Evolutionary conservation across 2,329 filamentous ascomycete genomes (phyloP), one percentile per base, ranked within the genome.

Genomic region (Ceratocystis variospora): DNA sequence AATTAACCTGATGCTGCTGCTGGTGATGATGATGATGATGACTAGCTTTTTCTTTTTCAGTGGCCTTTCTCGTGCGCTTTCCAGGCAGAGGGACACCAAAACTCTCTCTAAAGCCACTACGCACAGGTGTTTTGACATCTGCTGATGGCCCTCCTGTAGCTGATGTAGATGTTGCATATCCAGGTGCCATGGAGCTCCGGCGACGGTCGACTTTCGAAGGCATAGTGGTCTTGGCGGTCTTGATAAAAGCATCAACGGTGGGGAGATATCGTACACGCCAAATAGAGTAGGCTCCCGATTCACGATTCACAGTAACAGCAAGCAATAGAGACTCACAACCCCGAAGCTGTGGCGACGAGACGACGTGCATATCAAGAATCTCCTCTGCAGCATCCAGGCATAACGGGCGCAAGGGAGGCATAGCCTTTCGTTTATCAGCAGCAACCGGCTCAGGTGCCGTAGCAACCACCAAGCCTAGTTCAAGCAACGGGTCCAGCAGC

Each of bases 201-300:
- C 87, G 77, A 59, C 84, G 76, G 70, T 78, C 76, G 25, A 77
- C 72, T 63, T 80, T 77, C 69, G 77, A 31, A 10, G 48, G 45
- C 10, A 64, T 41, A 0, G 57, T 33, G 22, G 59, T 63, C 22
- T 50, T 37, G 1, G 33, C 41, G 15, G 45, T 71, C 73, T 81
- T 71, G 69, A 80, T 73, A 70, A 82, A 79, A 19, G 78, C 77
- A 67, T 84, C 82, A 69, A 87, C 85, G 68, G 87, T 85, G 37
- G 87, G 82, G 64, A 91, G 79, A 73, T 96, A 96, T 57, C 85
- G 82, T 64, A 92, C 82, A 67, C 86, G 87, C 93, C 93, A 97
- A 59, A 97, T 80, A 2, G 87, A 94, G 73, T 95, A 91, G 71
- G 86, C 82, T 70, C 85, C 87, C 2, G 84, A 84, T 70, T 90